Evolutionary conservation across 2,329 filamentous ascomycete genomes (phyloP), one percentile per base, ranked within the genome.

Genomic region (Thielaviopsis musarum): DNA sequence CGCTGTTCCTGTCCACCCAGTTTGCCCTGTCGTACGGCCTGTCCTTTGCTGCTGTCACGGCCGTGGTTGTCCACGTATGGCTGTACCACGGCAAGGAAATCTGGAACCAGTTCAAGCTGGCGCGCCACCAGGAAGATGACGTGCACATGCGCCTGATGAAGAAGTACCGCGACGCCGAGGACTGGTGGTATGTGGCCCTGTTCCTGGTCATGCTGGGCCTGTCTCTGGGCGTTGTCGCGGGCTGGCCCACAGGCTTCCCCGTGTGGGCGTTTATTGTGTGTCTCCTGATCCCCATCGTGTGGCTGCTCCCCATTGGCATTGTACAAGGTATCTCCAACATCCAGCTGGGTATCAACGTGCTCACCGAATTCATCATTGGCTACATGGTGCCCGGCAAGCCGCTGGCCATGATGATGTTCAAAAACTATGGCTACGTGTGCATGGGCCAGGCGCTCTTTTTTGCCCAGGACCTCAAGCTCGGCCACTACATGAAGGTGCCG

Each of bases 401-500:
- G 1, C 74, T 88, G 62, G 83, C 83, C 54, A 83, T 87, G 77
- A 88, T 88, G 84, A 77, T 88, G 72, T 88, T 88, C 73, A 87
- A 87, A 70, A 85, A 83, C 62, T 88, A 84, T 65, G 82, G 83
- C 56, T 86, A 85, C 67, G 79, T 86, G 59, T 81, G 76, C 70
- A 84, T 85, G 80, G 74, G 74, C 17, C 81, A 85, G 67, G 83
- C 80, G 0, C 72, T 85, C 56, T 82, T 79, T 67, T 85, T 85
- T 67, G 73, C 76, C 5, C 79, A 83, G 67, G 83, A 85, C 64
- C 74, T 85, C 65, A 85, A 85, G 68, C 74, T 84, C 1, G 83
- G 79, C 21, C 83, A 86, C 67, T 87, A 87, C 71, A 85, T 85
- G 80, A 79, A 78, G 69, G 75, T 78, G 1, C 80, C 81, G 1